These are phyloP conservation scores for Neonectria faginata DNA, from an alignment of 2,329 filamentous ascomycete species.

Conservation along the genomic window DNA sequence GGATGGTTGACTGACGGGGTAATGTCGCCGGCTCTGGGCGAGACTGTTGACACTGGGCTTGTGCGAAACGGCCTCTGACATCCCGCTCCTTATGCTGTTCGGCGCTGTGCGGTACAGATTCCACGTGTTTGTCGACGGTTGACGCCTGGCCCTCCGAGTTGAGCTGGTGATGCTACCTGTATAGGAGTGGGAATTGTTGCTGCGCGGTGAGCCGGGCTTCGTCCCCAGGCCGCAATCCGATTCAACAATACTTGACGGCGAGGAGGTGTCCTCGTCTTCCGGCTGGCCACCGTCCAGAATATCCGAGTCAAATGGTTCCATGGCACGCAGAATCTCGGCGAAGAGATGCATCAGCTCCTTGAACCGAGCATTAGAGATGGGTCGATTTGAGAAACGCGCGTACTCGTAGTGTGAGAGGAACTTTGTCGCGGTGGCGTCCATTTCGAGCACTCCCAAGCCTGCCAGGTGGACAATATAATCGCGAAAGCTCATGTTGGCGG, in stretches of 20 bases:
- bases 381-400: constrained; percentile 81
- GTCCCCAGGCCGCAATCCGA: constrained; percentile 59
- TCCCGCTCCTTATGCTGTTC: constrained; percentile 62
- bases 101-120: constrained; percentile 64
- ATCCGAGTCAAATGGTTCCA: constrained; percentile 72
- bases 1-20: constrained; percentile 53
- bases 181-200: constrained; percentile 45
- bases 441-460: constrained; percentile 70
- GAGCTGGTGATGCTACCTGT: constrained; percentile 51
- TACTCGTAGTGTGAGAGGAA: constrained; percentile 86
- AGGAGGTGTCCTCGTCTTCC: constrained; percentile 39
- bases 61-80: constrained; percentile 52
- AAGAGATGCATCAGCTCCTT: constrained; percentile 85
- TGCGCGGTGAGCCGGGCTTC: constrained; percentile 55
- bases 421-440: constrained; percentile 59
- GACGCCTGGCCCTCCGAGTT: constrained; percentile 49
- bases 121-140: constrained; percentile 58
- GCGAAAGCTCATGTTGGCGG: constrained; percentile 77
- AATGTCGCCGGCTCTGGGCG: constrained; percentile 57
- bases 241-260: constrained; percentile 58
- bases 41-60: constrained; percentile 55
- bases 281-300: constrained; percentile 57
- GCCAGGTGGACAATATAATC: constrained; percentile 82
- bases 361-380: constrained; percentile 78
- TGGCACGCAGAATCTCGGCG: constrained; percentile 80